phyloP scores from a whole-genome alignment of 192 early-diverging fungal genomes.

The Umbelopsis isabellina region DNA sequence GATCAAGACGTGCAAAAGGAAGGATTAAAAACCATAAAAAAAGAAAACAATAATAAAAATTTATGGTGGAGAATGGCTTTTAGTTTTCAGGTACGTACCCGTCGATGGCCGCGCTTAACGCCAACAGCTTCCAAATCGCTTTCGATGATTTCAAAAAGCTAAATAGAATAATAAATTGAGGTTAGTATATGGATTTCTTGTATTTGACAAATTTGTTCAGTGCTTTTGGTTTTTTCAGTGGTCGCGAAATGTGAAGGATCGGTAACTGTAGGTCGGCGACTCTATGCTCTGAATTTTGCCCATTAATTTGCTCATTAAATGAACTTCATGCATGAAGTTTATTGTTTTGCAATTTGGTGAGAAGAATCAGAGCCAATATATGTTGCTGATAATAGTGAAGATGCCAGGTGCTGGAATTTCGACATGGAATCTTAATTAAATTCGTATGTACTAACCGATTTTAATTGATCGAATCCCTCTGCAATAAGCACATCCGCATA shows the following conservation, averaged over 20 bases:
- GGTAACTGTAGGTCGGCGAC: no score
- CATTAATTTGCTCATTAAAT: no score
- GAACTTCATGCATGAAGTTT: no score
- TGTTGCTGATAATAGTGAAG: no score
- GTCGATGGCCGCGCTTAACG: slow-evolving; percentile 46
- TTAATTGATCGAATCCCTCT: slow-evolving; percentile 21
- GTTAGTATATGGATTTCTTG: neutral
- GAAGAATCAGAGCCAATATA: no score
- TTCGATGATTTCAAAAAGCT: slow-evolving; percentile 50
- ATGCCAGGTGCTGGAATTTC: neutral
- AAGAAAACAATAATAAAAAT: slow-evolving; percentile 15
- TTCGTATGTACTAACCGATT: slow-evolving; percentile 5
- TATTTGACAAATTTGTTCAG: no score
- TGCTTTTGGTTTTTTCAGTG: no score
- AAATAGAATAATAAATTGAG: neutral
- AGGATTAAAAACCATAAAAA: neutral
- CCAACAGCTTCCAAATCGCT: slow-evolving; percentile 37
- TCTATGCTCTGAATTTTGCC: no score
- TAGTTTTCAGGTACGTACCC: slow-evolving; percentile 30
- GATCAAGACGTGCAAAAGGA: neutral
- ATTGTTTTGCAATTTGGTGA: no score
- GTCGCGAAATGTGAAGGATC: no score
- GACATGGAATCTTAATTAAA: neutral
- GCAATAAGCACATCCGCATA: slow-evolving; percentile 14
- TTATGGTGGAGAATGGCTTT: neutral